These are phyloP conservation scores for Echeveria elegans DNA, from an alignment of 164 flowering plant genomes.

Conservation along the genomic window DNA sequence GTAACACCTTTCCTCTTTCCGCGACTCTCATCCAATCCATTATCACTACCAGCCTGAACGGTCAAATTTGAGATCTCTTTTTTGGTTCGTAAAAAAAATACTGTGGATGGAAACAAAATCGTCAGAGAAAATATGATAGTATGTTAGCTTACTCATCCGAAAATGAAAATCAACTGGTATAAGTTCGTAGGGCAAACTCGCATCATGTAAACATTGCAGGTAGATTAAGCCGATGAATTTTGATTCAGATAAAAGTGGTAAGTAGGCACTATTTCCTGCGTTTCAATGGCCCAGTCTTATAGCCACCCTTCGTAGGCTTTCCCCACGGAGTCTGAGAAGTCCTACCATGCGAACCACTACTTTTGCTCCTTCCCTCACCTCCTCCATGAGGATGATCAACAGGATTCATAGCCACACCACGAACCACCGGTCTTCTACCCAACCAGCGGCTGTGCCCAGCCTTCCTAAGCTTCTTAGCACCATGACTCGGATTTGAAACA, in stretches of 20 bases:
- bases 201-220: neutral
- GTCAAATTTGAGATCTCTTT: too few species aligned
- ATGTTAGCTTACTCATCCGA: conserved; percentile 66
- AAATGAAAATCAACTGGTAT: too few species aligned
- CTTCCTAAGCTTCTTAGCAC: conserved; percentile 33
- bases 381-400: conserved; percentile 64
- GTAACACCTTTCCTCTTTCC: conserved; percentile 14
- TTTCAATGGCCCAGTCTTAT: conserved; percentile 24
- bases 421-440: conserved; percentile 37
- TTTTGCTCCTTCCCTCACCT: conserved; percentile 50
- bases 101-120: too few species aligned
- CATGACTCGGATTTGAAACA: conserved; percentile 35
- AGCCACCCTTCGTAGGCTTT: conserved; percentile 40
- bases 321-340: conserved; percentile 45
- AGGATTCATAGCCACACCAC: conserved; percentile 61
- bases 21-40: conserved; percentile 10
- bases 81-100: too few species aligned
- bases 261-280: conserved; percentile 19
- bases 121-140: too few species aligned
- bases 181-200: neutral
- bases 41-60: conserved; percentile 6
- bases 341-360: conserved; percentile 33
- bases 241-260: neutral
- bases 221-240: neutral
- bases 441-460: conserved; percentile 48